A percentile compares a stretch with the other conserved stretches of the same genome.
These are phyloP conservation scores for Clarkia xantiana DNA, from an alignment of 345 rosid genomes.

Conservation along the genomic window DNA sequence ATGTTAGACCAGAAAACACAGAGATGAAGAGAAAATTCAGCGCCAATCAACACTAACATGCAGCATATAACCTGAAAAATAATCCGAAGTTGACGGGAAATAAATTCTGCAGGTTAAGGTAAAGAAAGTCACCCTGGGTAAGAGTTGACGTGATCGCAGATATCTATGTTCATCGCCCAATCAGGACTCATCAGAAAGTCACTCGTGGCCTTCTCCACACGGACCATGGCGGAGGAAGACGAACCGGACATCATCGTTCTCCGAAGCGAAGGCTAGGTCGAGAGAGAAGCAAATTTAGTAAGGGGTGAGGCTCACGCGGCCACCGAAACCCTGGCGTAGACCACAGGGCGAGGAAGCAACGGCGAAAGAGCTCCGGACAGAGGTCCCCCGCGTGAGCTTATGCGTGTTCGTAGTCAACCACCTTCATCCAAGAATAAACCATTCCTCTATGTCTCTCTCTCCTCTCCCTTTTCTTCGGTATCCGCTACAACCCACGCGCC, in stretches of 20 bases:
- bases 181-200: constrained; percentile 77
- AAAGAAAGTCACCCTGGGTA: constrained; percentile 43
- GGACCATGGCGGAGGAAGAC: constrained; percentile 51
- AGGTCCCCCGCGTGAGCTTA: neutral
- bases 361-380: neutral
- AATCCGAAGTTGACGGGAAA: too few species aligned
- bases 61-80: too few species aligned
- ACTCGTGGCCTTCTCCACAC: constrained; percentile 96
- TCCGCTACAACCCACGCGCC: too few species aligned
- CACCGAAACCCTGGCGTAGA: constrained; percentile 2
- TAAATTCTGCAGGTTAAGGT: too few species aligned
- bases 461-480: too few species aligned
- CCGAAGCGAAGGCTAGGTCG: neutral
- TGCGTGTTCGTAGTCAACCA: neutral
- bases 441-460: too few species aligned
- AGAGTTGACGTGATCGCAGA: constrained; percentile 79
- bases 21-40: too few species aligned
- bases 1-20: too few species aligned
- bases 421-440: constrained; percentile 3
- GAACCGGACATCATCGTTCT: constrained; percentile 14
- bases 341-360: neutral
- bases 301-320: neutral
- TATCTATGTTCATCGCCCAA: constrained; percentile 94
- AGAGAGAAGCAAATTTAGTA: neutral
- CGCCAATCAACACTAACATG: too few species aligned